Percentiles rank a stretch among this genome's conserved stretches.
Conservation (phyloP, 352 stramenopile genomes). For the Globisporangium paroecandrum region DNA sequence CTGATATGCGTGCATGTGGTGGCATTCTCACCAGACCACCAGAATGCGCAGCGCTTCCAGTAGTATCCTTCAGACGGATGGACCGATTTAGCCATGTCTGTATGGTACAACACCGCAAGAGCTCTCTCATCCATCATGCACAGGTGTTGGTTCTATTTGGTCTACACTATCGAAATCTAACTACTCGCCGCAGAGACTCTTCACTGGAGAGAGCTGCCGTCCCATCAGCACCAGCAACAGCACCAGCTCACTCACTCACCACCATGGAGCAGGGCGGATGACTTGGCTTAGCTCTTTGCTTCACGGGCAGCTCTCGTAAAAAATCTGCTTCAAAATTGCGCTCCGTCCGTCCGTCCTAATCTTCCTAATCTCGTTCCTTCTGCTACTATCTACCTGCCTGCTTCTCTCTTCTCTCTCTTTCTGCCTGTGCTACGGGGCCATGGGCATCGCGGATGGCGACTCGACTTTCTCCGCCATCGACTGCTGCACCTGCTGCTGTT, state of each 20-base stretch:
- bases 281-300: background rate
- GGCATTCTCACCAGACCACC: background rate
- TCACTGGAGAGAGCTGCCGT: background rate
- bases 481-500: background rate
- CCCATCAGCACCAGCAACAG: too few relatives aligned
- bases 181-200: background rate
- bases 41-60: background rate
- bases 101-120: background rate
- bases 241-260: background rate
- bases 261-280: background rate
- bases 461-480: background rate
- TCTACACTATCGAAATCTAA: conserved; percentile 11
- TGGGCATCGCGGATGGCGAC: background rate
- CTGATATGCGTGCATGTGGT: background rate
- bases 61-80: too few relatives aligned
- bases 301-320: background rate
- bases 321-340: background rate
- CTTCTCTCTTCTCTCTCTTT: background rate
- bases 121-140: background rate
- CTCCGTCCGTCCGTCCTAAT: background rate
- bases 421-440: background rate
- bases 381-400: background rate
- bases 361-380: background rate
- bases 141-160: conserved; percentile 7
- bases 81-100: too few relatives aligned